Base-by-base conservation (phyloP, 805 yeast genomes). In the Saccharomyces jurei region DNA sequence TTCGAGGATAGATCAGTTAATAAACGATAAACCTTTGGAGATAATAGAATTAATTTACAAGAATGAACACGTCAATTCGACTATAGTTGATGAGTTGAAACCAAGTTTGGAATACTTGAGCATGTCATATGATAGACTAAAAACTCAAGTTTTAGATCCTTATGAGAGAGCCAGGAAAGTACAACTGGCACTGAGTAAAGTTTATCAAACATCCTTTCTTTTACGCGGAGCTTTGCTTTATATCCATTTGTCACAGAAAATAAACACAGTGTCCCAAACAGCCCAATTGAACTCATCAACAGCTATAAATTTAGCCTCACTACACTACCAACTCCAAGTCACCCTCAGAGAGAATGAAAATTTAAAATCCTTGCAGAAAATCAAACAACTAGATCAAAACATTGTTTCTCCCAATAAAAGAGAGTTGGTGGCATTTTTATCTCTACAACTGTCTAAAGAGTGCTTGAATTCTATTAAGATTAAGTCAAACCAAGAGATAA, bases 191-290 rank as follows among this genome's bases (percentile, higher is more conserved):
- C 57, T 68, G 29, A 61, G 64, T 55, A 69, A 68, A 51, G 60
- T 69, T 26, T 71, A 69, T 53, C 71, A 69, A 54, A 67, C 71
- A 6, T 63, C 70, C 4, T 65, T 58, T 36, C 50, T 68, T 9
- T 53, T 69, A 49, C 62, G 71, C 51, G 70, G 67, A 48, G 60
- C 67, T 4, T 55, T 67, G 28, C 55, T 66, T 21, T 65, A 62
- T 46, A 46, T 66, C 13, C 70, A 68, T 53, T 54, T 68, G 50
- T 55, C 63, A 1, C 58, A 61, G 22, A 63, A 61, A 53, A 56
- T 68, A 14, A 48, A 27, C 10, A 14, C 47, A 22, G 9, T 22
- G 11, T 31, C 25, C 25, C 17, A 36, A 17, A 21, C 6, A 36
- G 44, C 44, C 25, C 44, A 36, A 36, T 17, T 36, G 50, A 49